Base-by-base conservation (phyloP, 1,284 basidiomycete species). In the Stygiomarasmius scandens region DNA sequence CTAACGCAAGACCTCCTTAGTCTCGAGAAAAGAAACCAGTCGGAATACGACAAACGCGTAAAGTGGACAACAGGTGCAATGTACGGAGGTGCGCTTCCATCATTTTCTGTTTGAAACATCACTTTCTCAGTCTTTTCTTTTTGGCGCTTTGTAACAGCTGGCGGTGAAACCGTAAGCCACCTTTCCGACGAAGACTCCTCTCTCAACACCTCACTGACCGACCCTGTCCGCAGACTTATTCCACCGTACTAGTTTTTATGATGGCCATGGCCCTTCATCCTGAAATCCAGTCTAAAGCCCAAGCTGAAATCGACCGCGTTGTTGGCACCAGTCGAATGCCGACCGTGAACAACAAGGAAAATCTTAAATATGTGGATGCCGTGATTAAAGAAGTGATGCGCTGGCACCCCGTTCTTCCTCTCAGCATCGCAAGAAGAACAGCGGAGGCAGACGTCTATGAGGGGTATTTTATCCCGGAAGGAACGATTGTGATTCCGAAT, bases 11-110 rank as follows among this genome's bases (percentile, higher is more conserved):
- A 55, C 46, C 45, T 47, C 36, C 14, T 20, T 3, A 19, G 24
- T 16, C 25, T 27, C 4, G 27, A 34, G 45, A 50, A 12, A 36
- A 46, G 9, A 43, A 27, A 41, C 51, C 57, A 41, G 55, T 19
- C 49, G 62, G 10, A 53, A 46, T 22, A 55, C 61, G 25, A 53
- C n/a, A 38, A 45, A 8, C 20, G 41, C n/a, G 38, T 50, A 4
- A 56, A 52, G 36, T 70, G 68, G 68, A 54, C 66, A 3, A 59
- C 69, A 23, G 68, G 64, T 14, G 47, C 68, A 12, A 65, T 68
- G 65, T 70, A 67, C 55, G 65, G 61, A 20, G 38, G 38, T 41
- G 16, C 11, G 38, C 16, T 19, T 32, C 29, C 5, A 32, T 6
- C 12, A 12, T 32, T 5, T 32, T 41, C 16, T 41, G 38, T n/a